Base-by-base conservation (phyloP, 768 basidiomycete genomes). In the Amanita rimosa region DNA sequence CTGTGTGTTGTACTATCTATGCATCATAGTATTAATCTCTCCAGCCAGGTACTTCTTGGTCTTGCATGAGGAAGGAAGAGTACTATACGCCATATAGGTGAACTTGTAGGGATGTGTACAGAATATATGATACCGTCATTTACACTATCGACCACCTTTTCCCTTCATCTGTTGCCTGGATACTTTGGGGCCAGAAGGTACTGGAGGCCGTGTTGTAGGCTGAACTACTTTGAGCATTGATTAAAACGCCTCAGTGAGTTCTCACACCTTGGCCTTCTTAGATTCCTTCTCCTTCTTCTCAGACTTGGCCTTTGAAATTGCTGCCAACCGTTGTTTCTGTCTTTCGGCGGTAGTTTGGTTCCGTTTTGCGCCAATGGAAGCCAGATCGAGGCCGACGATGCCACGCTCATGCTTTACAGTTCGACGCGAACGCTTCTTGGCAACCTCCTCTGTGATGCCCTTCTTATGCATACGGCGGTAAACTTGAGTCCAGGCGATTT, bases 401-500 rank as follows among this genome's bases (percentile, higher is more conserved):
- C 96, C 96, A 63, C 96, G 91, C 74, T 95, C 84, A 74, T 91
- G 83, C 77, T 98, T 99, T 63, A 98, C 91, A 55, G 90, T 92
- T 69, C 85, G 83, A 70, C 94, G 88, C 44, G 88, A 87, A 55
- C 95, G 86, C 76, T 96, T 97, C 91, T 98, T 99, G 61, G 93
- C 92, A 46, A 94, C 87, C 71, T 98, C 95, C 73, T 98, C 95
- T 44, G 93, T 93, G 67, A 98, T 81, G 67, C 96, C 96, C 83
- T 99, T 99, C 83, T 95, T 96, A 82, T 98, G 96, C 85, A 96
- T 90, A 60, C 93, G 86, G 56, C 90, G 86, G 78, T 87, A 95
- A 53, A 86, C 79, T 60, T 74, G 70, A 34, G 95, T 98, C 95
- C 95, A 98, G 55, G 95, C 85, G 72, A 98, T 93, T 81, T 98